Evolutionary conservation across 768 basidiomycete genomes (phyloP), one percentile per base, ranked within the genome.

Genomic region (Agrocybe praecox): DNA sequence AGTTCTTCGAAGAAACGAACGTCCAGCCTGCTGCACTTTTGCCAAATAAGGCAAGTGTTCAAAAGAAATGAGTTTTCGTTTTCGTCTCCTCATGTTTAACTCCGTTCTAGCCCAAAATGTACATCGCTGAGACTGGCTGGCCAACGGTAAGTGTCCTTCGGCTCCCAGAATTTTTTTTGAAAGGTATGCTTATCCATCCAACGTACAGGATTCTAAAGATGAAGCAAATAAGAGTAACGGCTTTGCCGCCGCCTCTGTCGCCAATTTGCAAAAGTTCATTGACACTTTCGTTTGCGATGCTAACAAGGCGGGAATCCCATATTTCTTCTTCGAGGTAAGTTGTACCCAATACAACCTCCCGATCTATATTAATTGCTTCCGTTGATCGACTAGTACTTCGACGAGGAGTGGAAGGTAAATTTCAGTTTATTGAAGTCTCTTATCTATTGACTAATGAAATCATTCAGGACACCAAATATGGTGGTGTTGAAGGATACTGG

Each of bases 111-210:
- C 94, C 95, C 2, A 72, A 80, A 49, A 87, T 93, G 81, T 96
- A 86, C 73, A 95, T 98, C 61, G 95, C 96, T 1, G 97, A 99
- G 76, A 97, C 95, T 21, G 92, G 92, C 24, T 79, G 81, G 81
- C 81, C 92, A 29, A 82, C 90, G 49, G 89, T 90, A 71, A 49
- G 80, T 65, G 14, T 46, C 44, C 7, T 46, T 29, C 32, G n/a
- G 22, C 47, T 19, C 18, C 5, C 6, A 49, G 23, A 33, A 7
- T 56, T 9, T 29, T 29, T 29, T 29, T 9, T 7, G 9, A 12
- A 18, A 24, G 22, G 8, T 43, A 10, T 44, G 51, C 50, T 24
- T 46, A 46, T 44, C n/a, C n/a, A 46, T 29, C 36, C 43, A 32
- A 46, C 48, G 17, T 45, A 6, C 53, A 88, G 87, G 74, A 75